These are phyloP conservation scores for Apophysomyces trapeziformis DNA, from an alignment of 371 early-diverging fungal species.

Conservation along the genomic window DNA sequence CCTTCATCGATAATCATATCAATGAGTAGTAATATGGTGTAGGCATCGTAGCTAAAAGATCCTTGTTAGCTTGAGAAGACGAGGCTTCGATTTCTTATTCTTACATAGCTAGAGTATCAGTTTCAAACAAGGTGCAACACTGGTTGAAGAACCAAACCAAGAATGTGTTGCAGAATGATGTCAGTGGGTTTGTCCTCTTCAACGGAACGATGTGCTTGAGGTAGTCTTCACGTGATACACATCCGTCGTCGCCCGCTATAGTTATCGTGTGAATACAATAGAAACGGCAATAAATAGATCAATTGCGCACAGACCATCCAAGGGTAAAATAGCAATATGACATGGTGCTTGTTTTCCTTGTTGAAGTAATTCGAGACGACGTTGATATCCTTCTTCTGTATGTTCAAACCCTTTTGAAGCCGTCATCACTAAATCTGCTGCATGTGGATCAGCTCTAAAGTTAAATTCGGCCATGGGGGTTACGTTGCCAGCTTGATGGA, in stretches of 20 bases:
- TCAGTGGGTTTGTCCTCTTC: constrained; percentile 18
- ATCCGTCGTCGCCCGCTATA: constrained; percentile 26
- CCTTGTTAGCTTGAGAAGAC: not conserved
- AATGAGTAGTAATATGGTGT: constrained; percentile 21
- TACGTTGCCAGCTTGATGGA: constrained; percentile 48
- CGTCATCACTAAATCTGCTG: constrained; percentile 49
- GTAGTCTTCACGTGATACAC: constrained; percentile 19
- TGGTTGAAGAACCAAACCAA: constrained; percentile 23
- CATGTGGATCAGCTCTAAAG: constrained; percentile 56
- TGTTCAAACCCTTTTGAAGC: constrained; percentile 42
- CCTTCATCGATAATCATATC: constrained; percentile 31
- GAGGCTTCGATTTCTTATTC: constrained; percentile 7
- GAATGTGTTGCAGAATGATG: constrained; percentile 28
- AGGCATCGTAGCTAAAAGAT: constrained; percentile 33
- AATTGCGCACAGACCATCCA: constrained; percentile 43
- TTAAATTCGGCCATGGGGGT: constrained; percentile 63
- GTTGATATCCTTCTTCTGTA: constrained; percentile 22
- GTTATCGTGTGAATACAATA: not conserved
- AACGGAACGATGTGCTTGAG: constrained; percentile 26
- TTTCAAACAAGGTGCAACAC: constrained; percentile 12
- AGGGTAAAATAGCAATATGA: constrained; percentile 48
- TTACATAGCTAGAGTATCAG: constrained; percentile 27
- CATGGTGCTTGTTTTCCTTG: constrained; percentile 31
- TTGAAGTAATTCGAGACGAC: constrained; percentile 18
- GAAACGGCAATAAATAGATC: not conserved